A percentile compares a stretch with the other conserved stretches of the same genome.
Evolutionary conservation across 2,329 filamentous ascomycete genomes (phyloP).

Genomic region (Fusarium nisikadoi): DNA sequence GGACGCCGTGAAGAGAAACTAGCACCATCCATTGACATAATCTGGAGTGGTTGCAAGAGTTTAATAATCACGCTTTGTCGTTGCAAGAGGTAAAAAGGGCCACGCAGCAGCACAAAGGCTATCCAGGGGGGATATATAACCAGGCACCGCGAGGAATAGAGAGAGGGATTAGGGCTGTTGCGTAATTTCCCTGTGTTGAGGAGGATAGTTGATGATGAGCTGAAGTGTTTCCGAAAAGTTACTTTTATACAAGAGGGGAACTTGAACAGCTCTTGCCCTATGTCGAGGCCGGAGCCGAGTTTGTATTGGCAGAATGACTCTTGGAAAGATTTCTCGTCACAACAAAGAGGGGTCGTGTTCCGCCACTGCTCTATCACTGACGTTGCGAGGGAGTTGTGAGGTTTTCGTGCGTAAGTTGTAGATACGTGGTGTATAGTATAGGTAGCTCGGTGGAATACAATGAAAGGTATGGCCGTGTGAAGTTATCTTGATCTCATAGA

Average conservation of each 20-base stretch:
- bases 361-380: constrained; percentile 2
- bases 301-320: constrained; percentile 13
- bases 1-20: constrained; percentile 51
- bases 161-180: background rate
- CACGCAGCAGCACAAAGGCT: background rate
- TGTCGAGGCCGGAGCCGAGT: background rate
- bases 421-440: constrained; percentile 2
- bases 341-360: constrained; percentile 13
- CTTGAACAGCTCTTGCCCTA: background rate
- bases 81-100: background rate
- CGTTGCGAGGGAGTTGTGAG: constrained; percentile 11
- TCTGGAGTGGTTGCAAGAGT: background rate
- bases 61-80: background rate
- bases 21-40: constrained; percentile 44
- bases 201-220: background rate
- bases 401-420: constrained; percentile 19
- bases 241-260: background rate
- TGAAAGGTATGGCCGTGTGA: constrained; percentile 4
- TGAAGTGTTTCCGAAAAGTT: background rate
- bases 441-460: background rate
- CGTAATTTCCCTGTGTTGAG: background rate
- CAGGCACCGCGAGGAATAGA: background rate
- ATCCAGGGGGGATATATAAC: background rate
- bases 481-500: constrained; percentile 8
- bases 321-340: constrained; percentile 25